Conservation (phyloP, 177 flowering plant genomes). For the Telopea speciosissima region DNA sequence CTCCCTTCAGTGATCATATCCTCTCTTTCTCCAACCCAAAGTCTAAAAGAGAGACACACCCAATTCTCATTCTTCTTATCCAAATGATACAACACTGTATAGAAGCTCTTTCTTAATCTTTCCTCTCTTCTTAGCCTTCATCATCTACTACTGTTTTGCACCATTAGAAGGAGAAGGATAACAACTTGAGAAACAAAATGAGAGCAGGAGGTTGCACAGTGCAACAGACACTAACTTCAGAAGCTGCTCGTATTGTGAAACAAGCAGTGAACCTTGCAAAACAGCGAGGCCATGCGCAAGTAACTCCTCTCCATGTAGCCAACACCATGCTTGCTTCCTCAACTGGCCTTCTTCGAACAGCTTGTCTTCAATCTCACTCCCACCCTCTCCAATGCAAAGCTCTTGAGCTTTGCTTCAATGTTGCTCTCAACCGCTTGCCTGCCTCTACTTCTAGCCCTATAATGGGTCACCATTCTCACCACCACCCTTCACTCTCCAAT, state of each 20-base stretch:
- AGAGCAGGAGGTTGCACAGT: conserved; percentile 78
- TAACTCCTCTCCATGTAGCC: conserved; percentile 98
- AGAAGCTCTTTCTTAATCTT: conserved; percentile 1
- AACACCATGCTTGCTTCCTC: conserved; percentile 76
- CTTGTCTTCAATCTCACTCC: conserved; percentile 84
- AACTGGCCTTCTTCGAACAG: conserved; percentile 63
- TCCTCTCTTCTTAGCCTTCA: neutral
- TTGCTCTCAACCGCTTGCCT: conserved; percentile 93
- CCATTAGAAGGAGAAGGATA: too few species aligned
- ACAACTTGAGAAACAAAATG: conserved; percentile 26
- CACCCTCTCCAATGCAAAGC: conserved; percentile 95
- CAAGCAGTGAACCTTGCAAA: conserved; percentile 73
- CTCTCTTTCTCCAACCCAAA: neutral
- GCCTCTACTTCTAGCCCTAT: conserved; percentile 59
- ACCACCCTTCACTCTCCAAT: conserved; percentile 78
- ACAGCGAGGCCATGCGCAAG: conserved; percentile 89
- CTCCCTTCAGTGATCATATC: neutral
- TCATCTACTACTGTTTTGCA: neutral
- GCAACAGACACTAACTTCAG: conserved; percentile 79
- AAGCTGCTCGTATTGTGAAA: conserved; percentile 69
- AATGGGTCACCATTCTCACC: conserved; percentile 42
- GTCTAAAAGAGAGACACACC: neutral
- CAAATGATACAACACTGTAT: neutral
- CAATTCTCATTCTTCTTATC: neutral
- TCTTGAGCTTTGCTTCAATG: conserved; percentile 95